A percentile compares a stretch with the other conserved stretches of the same genome.
These are phyloP conservation scores for Hymenoscyphus infarciens DNA, from an alignment of 2,329 filamentous ascomycete species.

Conservation along the genomic window DNA sequence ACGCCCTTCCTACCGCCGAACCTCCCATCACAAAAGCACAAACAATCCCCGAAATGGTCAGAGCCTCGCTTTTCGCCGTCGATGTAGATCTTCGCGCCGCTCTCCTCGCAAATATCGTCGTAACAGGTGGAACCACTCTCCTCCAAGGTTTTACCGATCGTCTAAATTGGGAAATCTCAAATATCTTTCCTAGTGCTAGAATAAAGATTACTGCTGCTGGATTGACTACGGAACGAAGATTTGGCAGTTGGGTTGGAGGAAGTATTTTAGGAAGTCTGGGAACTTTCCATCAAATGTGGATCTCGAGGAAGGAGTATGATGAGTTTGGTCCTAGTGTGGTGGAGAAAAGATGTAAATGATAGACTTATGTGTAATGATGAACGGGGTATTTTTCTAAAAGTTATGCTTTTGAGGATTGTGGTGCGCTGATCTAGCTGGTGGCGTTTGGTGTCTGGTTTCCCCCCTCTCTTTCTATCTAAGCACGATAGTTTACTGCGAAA, in stretches of 20 bases:
- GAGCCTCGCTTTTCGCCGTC: conserved; percentile 70
- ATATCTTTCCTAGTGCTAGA: conserved; percentile 78
- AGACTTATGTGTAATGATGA: conserved; percentile 9
- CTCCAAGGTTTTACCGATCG: conserved; percentile 91
- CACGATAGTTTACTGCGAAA: neutral
- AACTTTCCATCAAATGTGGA: conserved; percentile 99
- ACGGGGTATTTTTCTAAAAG: conserved; percentile 8
- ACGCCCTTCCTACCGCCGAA: conserved; percentile 54
- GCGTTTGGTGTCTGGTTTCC: conserved; percentile 26
- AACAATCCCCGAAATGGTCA: conserved; percentile 80
- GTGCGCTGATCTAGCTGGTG: conserved; percentile 19
- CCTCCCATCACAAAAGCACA: conserved; percentile 61
- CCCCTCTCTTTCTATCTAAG: neutral
- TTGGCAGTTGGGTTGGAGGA: conserved; percentile 93
- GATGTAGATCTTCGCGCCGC: conserved; percentile 86
- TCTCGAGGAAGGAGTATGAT: conserved; percentile 94
- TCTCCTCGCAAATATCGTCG: conserved; percentile 83
- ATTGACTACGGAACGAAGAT: conserved; percentile 82
- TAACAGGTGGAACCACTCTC: conserved; percentile 83
- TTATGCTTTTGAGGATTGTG: conserved; percentile 9
- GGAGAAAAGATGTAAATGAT: conserved; percentile 91
- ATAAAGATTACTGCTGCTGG: conserved; percentile 87
- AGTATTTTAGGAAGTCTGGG: conserved; percentile 94
- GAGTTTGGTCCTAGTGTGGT: conserved; percentile 89
- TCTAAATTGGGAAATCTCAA: conserved; percentile 76